Evolutionary conservation across 352 stramenopile species (phyloP).

Genomic region (Phytophthora pinifolia): DNA sequence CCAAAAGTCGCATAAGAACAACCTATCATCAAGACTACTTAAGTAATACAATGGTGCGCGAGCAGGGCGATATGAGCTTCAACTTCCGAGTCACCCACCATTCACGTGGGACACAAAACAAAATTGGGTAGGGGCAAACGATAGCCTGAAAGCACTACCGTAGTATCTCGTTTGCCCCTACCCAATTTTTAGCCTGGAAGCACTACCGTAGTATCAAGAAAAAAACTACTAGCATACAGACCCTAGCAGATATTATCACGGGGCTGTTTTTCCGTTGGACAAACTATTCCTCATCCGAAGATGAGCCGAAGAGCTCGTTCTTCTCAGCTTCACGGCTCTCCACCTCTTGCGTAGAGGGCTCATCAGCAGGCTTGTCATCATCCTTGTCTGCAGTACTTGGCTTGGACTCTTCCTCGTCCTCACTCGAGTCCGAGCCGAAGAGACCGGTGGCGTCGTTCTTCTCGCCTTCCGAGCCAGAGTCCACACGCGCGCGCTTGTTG

Average conservation of each 20-base stretch:
- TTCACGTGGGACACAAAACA: background rate
- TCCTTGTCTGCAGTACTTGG: conserved; percentile 19
- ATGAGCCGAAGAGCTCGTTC: conserved; percentile 85
- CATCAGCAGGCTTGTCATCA: conserved; percentile 11
- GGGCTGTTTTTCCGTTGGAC: conserved; percentile 3
- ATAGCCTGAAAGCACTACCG: no score
- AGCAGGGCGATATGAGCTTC: no score
- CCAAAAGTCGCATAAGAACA: conserved; percentile 1
- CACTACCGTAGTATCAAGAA: no score
- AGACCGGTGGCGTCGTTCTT: conserved; percentile 59
- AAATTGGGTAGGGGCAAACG: background rate
- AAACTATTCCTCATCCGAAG: conserved; percentile 76
- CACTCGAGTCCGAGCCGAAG: conserved; percentile 86
- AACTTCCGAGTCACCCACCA: no score
- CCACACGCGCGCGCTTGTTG: conserved; percentile 62
- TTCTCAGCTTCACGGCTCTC: conserved; percentile 62
- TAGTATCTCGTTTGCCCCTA: no score
- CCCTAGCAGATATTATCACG: background rate
- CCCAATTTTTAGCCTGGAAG: no score
- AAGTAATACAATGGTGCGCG: no score
- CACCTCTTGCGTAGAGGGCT: conserved; percentile 16
- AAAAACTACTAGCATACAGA: conserved; percentile 9
- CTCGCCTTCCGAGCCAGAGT: conserved; percentile 67
- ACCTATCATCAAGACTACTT: no score
- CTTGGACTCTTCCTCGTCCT: conserved; percentile 49